Evolutionary conservation across 495 filamentous ascomycete genomes (phyloP), one percentile per base, ranked within the genome.

Genomic region (Hyaloscypha hepaticicola): DNA sequence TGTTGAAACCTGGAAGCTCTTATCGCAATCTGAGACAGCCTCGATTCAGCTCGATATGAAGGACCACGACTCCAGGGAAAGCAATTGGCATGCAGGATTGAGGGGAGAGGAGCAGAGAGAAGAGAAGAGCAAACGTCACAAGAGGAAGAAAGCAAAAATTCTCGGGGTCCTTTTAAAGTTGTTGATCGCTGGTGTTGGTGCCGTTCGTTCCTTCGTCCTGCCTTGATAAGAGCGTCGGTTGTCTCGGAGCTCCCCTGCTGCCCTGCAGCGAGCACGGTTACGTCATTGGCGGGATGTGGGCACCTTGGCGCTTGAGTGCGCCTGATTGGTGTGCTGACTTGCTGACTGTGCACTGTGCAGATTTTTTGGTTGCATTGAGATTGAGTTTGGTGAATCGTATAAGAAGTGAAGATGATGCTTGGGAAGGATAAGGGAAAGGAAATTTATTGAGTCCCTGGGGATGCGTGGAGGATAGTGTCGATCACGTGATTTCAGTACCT

Each of bases 211-310:
- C 64, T n/a, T n/a, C n/a, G n/a, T n/a, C n/a, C n/a, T n/a, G n/a
- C n/a, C n/a, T 58, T 61, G 58, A 66, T 60, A 66, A 60, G 63
- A 34, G 55, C 12, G 41, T 48, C 64, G 64, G 64, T 58, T 61
- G 25, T 27, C 53, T 62, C 64, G 16, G 25, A 59, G 64, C 58
- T 61, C 33, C 63, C 60, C 28, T 53, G 50, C n/a, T n/a, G n/a
- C n/a, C n/a, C n/a, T n/a, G n/a, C n/a, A n/a, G n/a, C n/a, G n/a
- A n/a, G n/a, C 41, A 14, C 3, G 26, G 21, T 14, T 60, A 66
- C 58, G 63, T 66, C 63, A 66, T 66, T 60, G 63, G 63, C 25
- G 58, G 27, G n/a, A 31, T 29, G 11, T 33, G 22, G 22, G 25
- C 25, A 8, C 50, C 21, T 60, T 60, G 26, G 5, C 14, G n/a